These are phyloP conservation scores for Trifolium pratense DNA, from an alignment of 306 rosid species.

Conservation along the genomic window DNA sequence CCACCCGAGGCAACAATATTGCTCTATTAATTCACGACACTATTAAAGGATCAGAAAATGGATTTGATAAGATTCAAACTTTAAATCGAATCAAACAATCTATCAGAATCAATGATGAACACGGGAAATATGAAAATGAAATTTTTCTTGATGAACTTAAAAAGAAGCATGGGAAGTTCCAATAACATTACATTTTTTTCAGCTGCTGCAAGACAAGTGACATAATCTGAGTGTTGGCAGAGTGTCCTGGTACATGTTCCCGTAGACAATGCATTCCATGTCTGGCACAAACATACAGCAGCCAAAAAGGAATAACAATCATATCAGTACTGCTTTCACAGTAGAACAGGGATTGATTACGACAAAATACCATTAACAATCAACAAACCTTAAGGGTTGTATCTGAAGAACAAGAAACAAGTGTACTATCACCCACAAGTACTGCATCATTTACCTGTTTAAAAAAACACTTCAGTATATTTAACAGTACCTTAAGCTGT, in stretches of 20 bases:
- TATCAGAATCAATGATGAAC: conserved; percentile 35
- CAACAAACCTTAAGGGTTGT: conserved; percentile 85
- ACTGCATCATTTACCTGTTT: conserved; percentile 77
- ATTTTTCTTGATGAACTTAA: conserved; percentile 41
- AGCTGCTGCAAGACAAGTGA: conserved; percentile 92
- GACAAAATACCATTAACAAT: conserved; percentile 30
- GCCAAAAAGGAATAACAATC: conserved; percentile 27
- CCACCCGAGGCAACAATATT: conserved; percentile 98
- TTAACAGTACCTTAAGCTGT: neutral
- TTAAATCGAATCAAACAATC: conserved; percentile 37
- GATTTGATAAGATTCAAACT: conserved; percentile 49
- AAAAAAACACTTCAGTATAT: conserved; percentile 24
- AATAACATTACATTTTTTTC: conserved; percentile 86
- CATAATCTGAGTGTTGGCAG: conserved; percentile 94
- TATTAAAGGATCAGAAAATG: conserved; percentile 77
- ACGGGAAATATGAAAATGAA: conserved; percentile 27
- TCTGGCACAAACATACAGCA: conserved; percentile 52
- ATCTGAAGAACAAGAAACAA: conserved; percentile 98
- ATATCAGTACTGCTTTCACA: conserved; percentile 31
- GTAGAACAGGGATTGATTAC: conserved; percentile 15
- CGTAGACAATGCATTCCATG: conserved; percentile 80
- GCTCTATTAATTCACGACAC: conserved; percentile 97
- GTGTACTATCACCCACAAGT: conserved; percentile 83
- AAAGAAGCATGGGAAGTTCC: conserved; percentile 41
- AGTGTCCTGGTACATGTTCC: conserved; percentile 86